These are phyloP conservation scores for Parietaria judaica DNA, from an alignment of 306 rosid species.

Conservation along the genomic window DNA sequence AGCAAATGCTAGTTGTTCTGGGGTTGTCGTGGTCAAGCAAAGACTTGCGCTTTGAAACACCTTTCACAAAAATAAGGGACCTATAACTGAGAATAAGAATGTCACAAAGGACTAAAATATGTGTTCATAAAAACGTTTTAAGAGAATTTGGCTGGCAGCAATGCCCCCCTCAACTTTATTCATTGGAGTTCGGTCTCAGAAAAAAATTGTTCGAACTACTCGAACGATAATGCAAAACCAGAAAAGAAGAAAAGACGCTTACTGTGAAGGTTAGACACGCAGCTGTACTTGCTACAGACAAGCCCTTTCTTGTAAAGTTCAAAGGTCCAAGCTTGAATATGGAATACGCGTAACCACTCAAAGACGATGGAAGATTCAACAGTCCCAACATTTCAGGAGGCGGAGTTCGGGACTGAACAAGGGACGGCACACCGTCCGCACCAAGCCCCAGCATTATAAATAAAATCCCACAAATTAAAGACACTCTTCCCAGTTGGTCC, in stretches of 20 bases:
- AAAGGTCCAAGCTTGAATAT: conserved; percentile 80
- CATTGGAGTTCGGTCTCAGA: too few relatives aligned
- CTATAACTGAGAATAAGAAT: conserved; percentile 23
- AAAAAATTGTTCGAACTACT: too few relatives aligned
- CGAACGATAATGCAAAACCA: conserved; percentile 2
- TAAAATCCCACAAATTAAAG: conserved; percentile 71
- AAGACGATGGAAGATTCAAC: conserved; percentile 65
- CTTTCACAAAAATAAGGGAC: conserved; percentile 35
- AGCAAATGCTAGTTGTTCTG: conserved; percentile 88
- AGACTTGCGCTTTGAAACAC: conserved; percentile 99
- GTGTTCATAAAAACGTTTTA: not conserved
- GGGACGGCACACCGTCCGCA: conserved; percentile 80
- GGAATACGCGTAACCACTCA: conserved; percentile 71
- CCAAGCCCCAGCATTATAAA: conserved; percentile 80
- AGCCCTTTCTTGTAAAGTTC: conserved; percentile 82
- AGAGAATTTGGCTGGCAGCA: not conserved
- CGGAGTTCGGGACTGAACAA: conserved; percentile 81
- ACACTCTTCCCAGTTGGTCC: conserved; percentile 97
- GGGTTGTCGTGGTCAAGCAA: conserved; percentile 86
- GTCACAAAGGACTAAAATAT: not conserved
- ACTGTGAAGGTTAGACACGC: conserved; percentile 88
- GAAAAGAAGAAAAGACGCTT: conserved; percentile 33
- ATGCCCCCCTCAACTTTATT: too few relatives aligned
- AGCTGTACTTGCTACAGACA: conserved; percentile 84
- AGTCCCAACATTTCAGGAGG: conserved; percentile 69